A percentile compares a stretch with the other conserved stretches of the same genome.
Evolutionary conservation across 2,329 filamentous ascomycete genomes (phyloP).

Genomic region (Dichotomopilus funicola): DNA sequence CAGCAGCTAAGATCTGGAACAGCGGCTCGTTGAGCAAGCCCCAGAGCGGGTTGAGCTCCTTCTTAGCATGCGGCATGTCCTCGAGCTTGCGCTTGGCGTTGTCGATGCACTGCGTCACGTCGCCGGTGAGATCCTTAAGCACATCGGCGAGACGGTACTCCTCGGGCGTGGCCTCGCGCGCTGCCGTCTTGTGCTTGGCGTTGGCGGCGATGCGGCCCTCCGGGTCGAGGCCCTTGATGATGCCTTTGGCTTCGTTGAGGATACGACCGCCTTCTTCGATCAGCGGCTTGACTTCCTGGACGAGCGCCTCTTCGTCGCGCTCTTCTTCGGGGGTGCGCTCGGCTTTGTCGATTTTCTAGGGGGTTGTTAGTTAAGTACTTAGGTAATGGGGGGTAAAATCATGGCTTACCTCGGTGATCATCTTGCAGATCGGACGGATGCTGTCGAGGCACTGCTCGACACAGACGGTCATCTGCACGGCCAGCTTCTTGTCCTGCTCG

Average conservation of each 20-base stretch:
- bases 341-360: constrained; percentile 67
- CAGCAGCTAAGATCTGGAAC: constrained; percentile 86
- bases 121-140: constrained; percentile 78
- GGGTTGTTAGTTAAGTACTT: not conserved
- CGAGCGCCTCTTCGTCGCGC: constrained; percentile 82
- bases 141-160: constrained; percentile 79
- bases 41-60: constrained; percentile 90
- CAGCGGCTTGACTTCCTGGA: constrained; percentile 77
- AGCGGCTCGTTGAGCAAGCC: constrained; percentile 73
- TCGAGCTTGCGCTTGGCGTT: constrained; percentile 83
- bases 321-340: constrained; percentile 79
- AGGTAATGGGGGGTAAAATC: not conserved
- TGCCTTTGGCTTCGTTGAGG: constrained; percentile 77
- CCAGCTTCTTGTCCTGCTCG: constrained; percentile 68
- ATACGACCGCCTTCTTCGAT: constrained; percentile 81
- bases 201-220: constrained; percentile 79
- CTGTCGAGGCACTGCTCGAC: constrained; percentile 76
- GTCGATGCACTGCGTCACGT: constrained; percentile 77
- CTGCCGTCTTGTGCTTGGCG: constrained; percentile 72
- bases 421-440: constrained; percentile 76
- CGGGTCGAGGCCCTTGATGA: constrained; percentile 81
- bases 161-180: constrained; percentile 71
- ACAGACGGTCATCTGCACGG: constrained; percentile 64
- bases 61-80: constrained; percentile 91
- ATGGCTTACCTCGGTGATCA: constrained; percentile 66